Evolutionary conservation across 2,329 filamentous ascomycete genomes (phyloP), one percentile per base, ranked within the genome.

Genomic region (Aspergillus texensis): DNA sequence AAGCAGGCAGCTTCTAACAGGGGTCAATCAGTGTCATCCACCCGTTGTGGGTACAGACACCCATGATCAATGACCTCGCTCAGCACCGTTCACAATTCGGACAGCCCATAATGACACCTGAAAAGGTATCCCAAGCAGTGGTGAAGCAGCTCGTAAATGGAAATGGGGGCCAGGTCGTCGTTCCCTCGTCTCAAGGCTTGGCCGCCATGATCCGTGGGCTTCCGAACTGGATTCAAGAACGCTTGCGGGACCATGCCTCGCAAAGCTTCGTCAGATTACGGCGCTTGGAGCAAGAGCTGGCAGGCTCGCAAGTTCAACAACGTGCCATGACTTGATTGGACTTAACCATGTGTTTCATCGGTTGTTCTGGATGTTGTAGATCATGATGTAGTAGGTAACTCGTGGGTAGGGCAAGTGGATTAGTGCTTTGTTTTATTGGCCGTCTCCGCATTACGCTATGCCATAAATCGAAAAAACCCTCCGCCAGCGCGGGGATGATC

Each of bases 141-240:
- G 79, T 85, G 46, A 78, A 77, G 63, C 82, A 85, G 67, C 77
- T 87, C 11, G 69, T 84, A 21, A 80, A 74, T 36, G 79, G 83
- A 48, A 78, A 79, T 57, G 82, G 83, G 63, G 83, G 80, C 5
- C 79, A 83, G 67, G 70, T 85, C 19, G 75, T 85, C 21, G 67
- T 86, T n/a, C 81, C 85, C 4, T 74, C 24, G 70, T 78, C 65
- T 64, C 77, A 70, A 1, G 10, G 43, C n/a, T 11, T 46, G 1
- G n/a, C 43, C n/a, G n/a, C 43, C 10, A 24, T 46, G 43, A 5
- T 46, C 11, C n/a, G 43, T 2, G 43, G 43, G 43, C 21, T 46
- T 24, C 43, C 43, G n/a, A 46, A 46, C 43, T 46, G 43, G 43
- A 46, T 46, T 12, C 43, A 46, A n/a, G 43, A 46, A 46, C 39